A percentile compares a stretch with the other conserved stretches of the same genome.
Conservation (phyloP, 495 filamentous ascomycete species). For the Hypoxylon rickii region DNA sequence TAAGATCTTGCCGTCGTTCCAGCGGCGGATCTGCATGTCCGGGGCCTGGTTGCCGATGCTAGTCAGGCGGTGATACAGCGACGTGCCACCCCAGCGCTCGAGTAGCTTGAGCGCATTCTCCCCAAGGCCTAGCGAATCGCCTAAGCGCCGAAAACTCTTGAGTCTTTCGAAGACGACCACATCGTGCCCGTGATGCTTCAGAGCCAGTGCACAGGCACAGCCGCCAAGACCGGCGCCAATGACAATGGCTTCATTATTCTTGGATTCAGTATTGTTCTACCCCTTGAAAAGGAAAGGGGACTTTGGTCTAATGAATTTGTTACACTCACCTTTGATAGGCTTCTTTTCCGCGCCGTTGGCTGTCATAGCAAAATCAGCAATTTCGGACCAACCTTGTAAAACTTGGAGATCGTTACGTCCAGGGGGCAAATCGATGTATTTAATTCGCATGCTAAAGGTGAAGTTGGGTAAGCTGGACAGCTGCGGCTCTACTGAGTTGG, state of each 20-base stretch:
- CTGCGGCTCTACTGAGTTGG: background rate
- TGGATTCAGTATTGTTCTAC: constrained; percentile 1
- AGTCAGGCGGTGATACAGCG: constrained; percentile 48
- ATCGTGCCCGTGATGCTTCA: constrained; percentile 56
- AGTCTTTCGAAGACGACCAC: constrained; percentile 58
- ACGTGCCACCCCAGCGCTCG: constrained; percentile 50
- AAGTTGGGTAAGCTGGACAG: background rate
- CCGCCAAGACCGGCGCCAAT: constrained; percentile 61
- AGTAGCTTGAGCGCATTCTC: constrained; percentile 58
- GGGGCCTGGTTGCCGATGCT: constrained; percentile 58
- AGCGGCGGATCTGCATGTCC: constrained; percentile 58
- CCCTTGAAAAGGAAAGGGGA: background rate
- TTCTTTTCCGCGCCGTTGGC: constrained; percentile 13
- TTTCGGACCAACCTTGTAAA: background rate
- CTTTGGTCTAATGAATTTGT: background rate
- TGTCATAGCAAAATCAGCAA: constrained; percentile 4
- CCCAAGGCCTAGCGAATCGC: constrained; percentile 56
- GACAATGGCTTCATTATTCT: constrained; percentile 47
- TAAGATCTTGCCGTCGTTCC: constrained; percentile 56
- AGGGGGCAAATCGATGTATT: background rate
- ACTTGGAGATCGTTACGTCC: constrained; percentile 1
- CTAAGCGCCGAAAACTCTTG: constrained; percentile 52
- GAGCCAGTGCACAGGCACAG: constrained; percentile 56
- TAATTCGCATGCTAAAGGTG: background rate
- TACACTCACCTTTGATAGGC: constrained; percentile 31